Evolutionary conservation across 2,329 filamentous ascomycete species (phyloP).

Genomic region (Bipolaris bicolor): DNA sequence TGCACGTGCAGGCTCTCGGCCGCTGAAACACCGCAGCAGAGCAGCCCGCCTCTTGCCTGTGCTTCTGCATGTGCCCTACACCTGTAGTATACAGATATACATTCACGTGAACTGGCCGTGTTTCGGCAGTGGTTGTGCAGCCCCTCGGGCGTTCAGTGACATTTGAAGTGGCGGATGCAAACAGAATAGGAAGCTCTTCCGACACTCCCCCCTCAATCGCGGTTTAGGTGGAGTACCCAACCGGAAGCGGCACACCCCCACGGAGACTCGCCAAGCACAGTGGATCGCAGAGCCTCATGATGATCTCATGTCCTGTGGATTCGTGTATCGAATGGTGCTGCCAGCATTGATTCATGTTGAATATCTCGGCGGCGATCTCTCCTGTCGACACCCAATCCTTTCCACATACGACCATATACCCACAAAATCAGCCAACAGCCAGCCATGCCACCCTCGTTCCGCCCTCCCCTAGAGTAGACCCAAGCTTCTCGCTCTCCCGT

Average conservation of each 20-base stretch:
- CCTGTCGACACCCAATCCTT: conserved; percentile 7
- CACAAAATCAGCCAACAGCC: neutral
- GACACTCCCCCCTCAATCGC: neutral
- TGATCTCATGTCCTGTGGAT: conserved; percentile 18
- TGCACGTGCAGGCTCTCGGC: conserved; percentile 3
- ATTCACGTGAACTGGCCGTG: conserved; percentile 2
- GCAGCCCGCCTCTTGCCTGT: conserved; percentile 3
- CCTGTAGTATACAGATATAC: neutral
- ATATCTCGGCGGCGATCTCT: conserved; percentile 1
- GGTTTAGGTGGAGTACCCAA: conserved; percentile 6
- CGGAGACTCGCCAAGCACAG: conserved; percentile 12
- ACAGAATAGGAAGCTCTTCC: conserved; percentile 7
- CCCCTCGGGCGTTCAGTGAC: neutral
- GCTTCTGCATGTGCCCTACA: neutral
- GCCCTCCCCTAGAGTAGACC: neutral
- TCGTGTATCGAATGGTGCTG: conserved; percentile 5
- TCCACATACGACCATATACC: conserved; percentile 3
- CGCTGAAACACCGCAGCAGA: conserved; percentile 4
- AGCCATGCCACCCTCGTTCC: neutral
- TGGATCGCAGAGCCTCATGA: conserved; percentile 22
- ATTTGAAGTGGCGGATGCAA: neutral
- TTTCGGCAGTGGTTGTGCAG: conserved; percentile 2
- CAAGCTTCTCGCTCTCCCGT: neutral
- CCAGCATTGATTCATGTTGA: conserved; percentile 7
- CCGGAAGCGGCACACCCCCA: conserved; percentile 14